Base-by-base conservation (phyloP, 1,284 basidiomycete species). In the Gymnopus androsaceus region DNA sequence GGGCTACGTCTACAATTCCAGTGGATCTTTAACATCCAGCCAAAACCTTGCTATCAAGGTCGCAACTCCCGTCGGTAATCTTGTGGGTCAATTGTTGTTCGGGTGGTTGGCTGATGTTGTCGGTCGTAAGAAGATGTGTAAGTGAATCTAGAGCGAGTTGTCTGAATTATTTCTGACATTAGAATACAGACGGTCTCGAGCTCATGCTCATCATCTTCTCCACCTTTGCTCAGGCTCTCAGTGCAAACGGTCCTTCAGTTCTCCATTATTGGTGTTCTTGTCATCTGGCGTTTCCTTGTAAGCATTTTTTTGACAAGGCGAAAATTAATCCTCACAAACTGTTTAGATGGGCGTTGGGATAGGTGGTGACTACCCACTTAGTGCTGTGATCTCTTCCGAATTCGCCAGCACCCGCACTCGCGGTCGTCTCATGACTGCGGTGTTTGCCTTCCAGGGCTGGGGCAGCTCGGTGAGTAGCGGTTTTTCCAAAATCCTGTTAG, bases 381-480 rank as follows among this genome's bases (percentile, higher is more conserved):
- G 75, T 48, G 84, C 86, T 1, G 80, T 86, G 58, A 87, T 88
- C 59, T 81, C 84, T 4, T 87, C 84, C 31, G 92, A 94, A 67
- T 93, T 92, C 64, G 86, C 91, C 3, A 80, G 88, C 0, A 87
- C 84, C 33, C 79, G 81, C 57, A 88, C 86, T 28, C 81, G 88
- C 60, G 88, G 88, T 50, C 76, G 86, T 2, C 78, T 92, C 70
- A 88, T 90, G 83, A 81, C 82, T 2, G 84, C 84, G 4, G 85
- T 88, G 2, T 90, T 90, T 62, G 81, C 86, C 0, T 70, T 75
- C 31, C 85, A 88, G 60, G 87, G 87, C 30, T 88, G 85, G 87
- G 86, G 30, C 83, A 87, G 62, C 80, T 91, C 58, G 63, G 81
- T 80, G 66, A 34, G 56, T n/a, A n/a, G n/a, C n/a, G 19, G 7